phyloP scores from a whole-genome alignment of 768 basidiomycete genomes.

The Melanogaster broomeanus region DNA sequence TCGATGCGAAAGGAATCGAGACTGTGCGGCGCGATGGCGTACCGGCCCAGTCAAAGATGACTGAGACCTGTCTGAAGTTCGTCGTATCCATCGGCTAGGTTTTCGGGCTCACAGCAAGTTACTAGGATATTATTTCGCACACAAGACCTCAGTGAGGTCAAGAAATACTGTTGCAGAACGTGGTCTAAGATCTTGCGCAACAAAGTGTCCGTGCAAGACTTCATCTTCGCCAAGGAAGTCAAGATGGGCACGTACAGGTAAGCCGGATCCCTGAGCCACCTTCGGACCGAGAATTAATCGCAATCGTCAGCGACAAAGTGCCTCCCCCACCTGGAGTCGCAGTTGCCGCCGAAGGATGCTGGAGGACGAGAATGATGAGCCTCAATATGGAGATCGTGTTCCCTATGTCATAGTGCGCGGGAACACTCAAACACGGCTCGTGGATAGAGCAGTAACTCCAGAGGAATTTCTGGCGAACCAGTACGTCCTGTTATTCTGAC shows the following conservation, averaged over 20 bases:
- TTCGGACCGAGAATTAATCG: not conserved
- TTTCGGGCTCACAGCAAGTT: not conserved
- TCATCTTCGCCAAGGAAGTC: constrained; percentile 94
- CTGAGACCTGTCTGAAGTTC: constrained; percentile 86
- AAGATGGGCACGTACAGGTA: constrained; percentile 92
- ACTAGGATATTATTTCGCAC: constrained; percentile 85
- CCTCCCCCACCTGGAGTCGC: constrained; percentile 91
- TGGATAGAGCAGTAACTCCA: constrained; percentile 76
- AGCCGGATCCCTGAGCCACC: constrained; percentile 7
- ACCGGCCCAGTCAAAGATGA: constrained; percentile 89
- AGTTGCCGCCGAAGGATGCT: constrained; percentile 78
- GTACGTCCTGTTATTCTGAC: constrained; percentile 37
- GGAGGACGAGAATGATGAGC: constrained; percentile 77
- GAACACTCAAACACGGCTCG: constrained; percentile 60
- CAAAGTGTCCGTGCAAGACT: constrained; percentile 84
- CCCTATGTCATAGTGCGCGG: constrained; percentile 85
- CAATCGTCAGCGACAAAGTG: constrained; percentile 64
- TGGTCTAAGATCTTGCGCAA: constrained; percentile 87
- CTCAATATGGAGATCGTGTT: constrained; percentile 91
- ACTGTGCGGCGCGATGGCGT: constrained; percentile 93
- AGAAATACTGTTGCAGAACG: constrained; percentile 80
- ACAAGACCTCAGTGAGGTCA: constrained; percentile 87
- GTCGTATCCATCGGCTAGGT: constrained; percentile 11
- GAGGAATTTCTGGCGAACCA: constrained; percentile 64
- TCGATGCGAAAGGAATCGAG: constrained; percentile 98